A percentile compares a stretch with the other conserved stretches of the same genome.
Conservation (phyloP, 805 yeast species). For the Lachancea kluyveri region DNA sequence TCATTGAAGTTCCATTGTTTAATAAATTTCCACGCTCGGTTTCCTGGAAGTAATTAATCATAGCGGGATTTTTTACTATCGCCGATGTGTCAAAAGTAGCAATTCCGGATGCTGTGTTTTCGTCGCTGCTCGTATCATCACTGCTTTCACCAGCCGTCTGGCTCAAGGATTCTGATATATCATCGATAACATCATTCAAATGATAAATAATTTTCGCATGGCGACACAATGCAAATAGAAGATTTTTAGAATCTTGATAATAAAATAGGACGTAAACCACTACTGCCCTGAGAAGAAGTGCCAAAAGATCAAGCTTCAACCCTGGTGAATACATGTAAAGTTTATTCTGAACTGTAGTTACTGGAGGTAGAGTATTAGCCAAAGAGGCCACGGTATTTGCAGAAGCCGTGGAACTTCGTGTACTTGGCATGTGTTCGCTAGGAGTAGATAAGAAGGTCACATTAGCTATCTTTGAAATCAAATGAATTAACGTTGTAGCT, state of each 20-base stretch:
- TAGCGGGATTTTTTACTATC: neutral
- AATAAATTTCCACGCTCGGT: too few species aligned
- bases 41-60: neutral
- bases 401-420: constrained; percentile 1
- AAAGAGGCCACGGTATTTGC: neutral
- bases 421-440: constrained; percentile 3
- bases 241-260: constrained; percentile 47
- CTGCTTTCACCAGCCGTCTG: constrained; percentile 5
- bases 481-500: constrained; percentile 39
- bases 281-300: constrained; percentile 51
- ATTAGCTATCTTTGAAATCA: constrained; percentile 28
- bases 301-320: constrained; percentile 48
- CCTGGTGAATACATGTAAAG: constrained; percentile 22
- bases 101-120: neutral
- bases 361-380: too few species aligned
- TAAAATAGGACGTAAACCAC: constrained; percentile 45
- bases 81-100: constrained; percentile 6
- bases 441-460: constrained; percentile 23
- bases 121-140: constrained; percentile 1
- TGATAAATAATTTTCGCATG: constrained; percentile 31
- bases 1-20: neutral
- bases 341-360: constrained; percentile 6
- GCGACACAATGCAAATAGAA: constrained; percentile 43
- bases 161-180: constrained; percentile 16
- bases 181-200: constrained; percentile 18